These are phyloP conservation scores for Aspergillus japonicus DNA, from an alignment of 2,329 filamentous ascomycete genomes.

Conservation along the genomic window DNA sequence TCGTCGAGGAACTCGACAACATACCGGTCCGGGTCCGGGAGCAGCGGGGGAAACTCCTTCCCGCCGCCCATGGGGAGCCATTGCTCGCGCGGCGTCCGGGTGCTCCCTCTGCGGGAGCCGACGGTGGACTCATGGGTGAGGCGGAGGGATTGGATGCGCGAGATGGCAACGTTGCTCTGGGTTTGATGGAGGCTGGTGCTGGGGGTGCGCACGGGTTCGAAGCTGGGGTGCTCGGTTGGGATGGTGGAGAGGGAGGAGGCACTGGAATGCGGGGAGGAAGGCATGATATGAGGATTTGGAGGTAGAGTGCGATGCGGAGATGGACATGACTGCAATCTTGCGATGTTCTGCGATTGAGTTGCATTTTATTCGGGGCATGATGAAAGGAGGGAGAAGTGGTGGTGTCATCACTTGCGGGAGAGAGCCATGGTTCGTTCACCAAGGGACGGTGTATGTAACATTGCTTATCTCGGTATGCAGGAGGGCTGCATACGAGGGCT, in stretches of 20 bases:
- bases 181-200: slow-evolving; percentile 23
- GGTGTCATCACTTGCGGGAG: not conserved
- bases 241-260: not conserved
- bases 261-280: not conserved
- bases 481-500: too few species aligned
- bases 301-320: too few species aligned
- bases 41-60: slow-evolving; percentile 32
- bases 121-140: slow-evolving; percentile 29
- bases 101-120: slow-evolving; percentile 17
- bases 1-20: slow-evolving; percentile 55
- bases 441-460: too few species aligned
- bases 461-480: too few species aligned
- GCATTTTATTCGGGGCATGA: not conserved
- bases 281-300: not conserved
- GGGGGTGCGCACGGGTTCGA: not conserved
- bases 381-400: not conserved
- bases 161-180: slow-evolving; percentile 26
- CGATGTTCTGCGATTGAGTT: not conserved
- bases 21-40: slow-evolving; percentile 54
- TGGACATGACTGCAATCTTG: not conserved
- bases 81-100: slow-evolving; percentile 20
- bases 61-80: slow-evolving; percentile 28
- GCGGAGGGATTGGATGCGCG: slow-evolving; percentile 30
- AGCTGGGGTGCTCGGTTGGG: not conserved
- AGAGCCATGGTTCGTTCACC: not conserved